phyloP scores from a whole-genome alignment of 352 stramenopile species.

The Blastocystis sp. region DNA sequence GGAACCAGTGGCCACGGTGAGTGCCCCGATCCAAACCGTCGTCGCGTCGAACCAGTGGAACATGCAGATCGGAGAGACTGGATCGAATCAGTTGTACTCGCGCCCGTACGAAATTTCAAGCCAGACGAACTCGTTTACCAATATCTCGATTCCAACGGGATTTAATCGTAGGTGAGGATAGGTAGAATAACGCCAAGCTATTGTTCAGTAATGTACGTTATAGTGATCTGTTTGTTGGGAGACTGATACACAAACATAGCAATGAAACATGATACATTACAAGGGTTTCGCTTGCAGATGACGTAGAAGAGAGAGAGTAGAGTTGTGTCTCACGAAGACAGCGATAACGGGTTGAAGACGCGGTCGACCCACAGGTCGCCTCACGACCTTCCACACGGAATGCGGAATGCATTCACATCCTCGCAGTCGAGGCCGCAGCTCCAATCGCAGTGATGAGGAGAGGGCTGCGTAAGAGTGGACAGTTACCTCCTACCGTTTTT shows the following conservation, averaged over 20 bases:
- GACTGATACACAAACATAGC: not conserved
- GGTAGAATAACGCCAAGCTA: not conserved
- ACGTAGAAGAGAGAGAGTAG: not conserved
- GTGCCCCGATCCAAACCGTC: not conserved
- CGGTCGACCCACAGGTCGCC: not conserved
- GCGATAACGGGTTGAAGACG: not conserved
- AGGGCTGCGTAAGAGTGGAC: not conserved
- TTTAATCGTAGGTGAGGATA: not conserved
- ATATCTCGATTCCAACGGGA: constrained; percentile 48
- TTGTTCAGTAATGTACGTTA: constrained; percentile 8
- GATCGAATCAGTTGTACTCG: not conserved
- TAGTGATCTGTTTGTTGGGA: not conserved
- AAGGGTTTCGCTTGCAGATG: not conserved
- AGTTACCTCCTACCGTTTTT: not conserved
- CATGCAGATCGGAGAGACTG: not conserved
- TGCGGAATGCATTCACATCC: not conserved
- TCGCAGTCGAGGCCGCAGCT: not conserved
- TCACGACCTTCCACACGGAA: not conserved
- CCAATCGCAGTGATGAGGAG: not conserved
- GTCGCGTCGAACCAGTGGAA: constrained; percentile 21
- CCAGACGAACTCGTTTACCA: constrained; percentile 21
- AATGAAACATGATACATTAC: not conserved
- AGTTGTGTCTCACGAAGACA: not conserved
- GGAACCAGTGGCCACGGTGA: not conserved
- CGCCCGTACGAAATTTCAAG: constrained; percentile 1